Evolutionary conservation across 2,329 filamentous ascomycete genomes (phyloP).

Genomic region (Simplicillium sp.): DNA sequence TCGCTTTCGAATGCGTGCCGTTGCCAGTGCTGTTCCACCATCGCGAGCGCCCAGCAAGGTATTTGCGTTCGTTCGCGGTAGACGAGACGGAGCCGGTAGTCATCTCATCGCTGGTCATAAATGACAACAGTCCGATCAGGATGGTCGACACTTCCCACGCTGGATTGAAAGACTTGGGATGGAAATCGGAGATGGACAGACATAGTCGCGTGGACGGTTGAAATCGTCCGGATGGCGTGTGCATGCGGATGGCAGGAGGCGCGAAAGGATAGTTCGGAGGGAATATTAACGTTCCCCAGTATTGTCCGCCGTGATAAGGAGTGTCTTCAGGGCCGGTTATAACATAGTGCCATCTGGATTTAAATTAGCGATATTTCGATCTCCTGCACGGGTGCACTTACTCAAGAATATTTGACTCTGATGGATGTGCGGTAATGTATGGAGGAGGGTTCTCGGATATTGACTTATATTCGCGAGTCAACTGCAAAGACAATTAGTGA

Average conservation of each 20-base stretch:
- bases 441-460: conserved; percentile 70
- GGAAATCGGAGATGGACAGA: conserved; percentile 93
- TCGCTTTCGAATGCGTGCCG: conserved; percentile 54
- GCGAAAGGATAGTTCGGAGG: conserved; percentile 96
- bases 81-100: conserved; percentile 84
- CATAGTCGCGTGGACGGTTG: conserved; percentile 87
- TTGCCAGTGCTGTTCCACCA: conserved; percentile 98
- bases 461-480: conserved; percentile 53
- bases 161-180: conserved; percentile 95
- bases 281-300: conserved; percentile 96
- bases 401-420: conserved; percentile 87
- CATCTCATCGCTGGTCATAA: conserved; percentile 99
- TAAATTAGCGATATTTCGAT: conserved; percentile 8
- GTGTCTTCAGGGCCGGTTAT: conserved; percentile 91
- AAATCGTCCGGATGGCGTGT: conserved; percentile 92
- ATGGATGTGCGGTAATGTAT: conserved; percentile 82
- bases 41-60: conserved; percentile 65
- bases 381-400: conserved; percentile 27
- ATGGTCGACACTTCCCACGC: conserved; percentile 98
- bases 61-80: conserved; percentile 65
- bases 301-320: conserved; percentile 89
- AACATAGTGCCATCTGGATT: conserved; percentile 77
- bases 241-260: conserved; percentile 96
- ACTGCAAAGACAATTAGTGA: conserved; percentile 25
- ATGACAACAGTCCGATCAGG: conserved; percentile 83